Base-by-base conservation (phyloP, 805 yeast species). In the Cyberlindnera euphorbiiphila region DNA sequence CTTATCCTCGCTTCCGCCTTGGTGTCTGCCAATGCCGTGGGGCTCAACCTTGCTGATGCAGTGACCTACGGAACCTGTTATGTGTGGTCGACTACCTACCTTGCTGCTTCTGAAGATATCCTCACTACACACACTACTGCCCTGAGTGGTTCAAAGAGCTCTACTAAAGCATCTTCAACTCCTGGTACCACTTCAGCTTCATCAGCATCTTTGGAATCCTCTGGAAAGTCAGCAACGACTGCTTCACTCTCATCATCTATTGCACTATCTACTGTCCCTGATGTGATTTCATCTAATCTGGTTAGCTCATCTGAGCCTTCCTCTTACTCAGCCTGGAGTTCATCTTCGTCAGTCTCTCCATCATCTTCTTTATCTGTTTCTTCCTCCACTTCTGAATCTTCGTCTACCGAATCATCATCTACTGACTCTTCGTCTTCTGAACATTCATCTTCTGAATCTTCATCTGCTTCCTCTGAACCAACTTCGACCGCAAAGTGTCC, bases 401-500 rank as follows among this genome's bases (percentile, higher is more conserved):
- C 18, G 10, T 29, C 32, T 12, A 18, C 21, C 14, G 26, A 17
- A 10, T 32, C 27, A 13, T n/a, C n/a, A 20, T 11, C 37, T 15
- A 6, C 14, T 16, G 16, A 22, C 9, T 19, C 39, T 15, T 13
- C 31, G 11, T 31, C 34, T 23, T 31, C 8, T 21, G 24, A 11
- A 8, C 11, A 32, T 12, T 25, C 32, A n/a, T 17, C 23, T 22
- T 29, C 41, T n/a, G 11, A 31, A 6, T 19, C 25, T 6, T n/a
- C 15, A 20, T 29, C 37, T 12, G 14, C 41, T 21, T 29, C 41
- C 12, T 17, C 29, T 13, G 19, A 5, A 15, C 34, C 34, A 21
- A 27, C 32, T 13, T 24, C 39, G 5, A 7, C 29, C 14, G 9
- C 24, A 3, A 7, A 9, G 7, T 81, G 88, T 52, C 85, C 88